These are phyloP conservation scores for Trichoderma citrinoviride DNA, from an alignment of 2,329 filamentous ascomycete genomes.

Conservation along the genomic window DNA sequence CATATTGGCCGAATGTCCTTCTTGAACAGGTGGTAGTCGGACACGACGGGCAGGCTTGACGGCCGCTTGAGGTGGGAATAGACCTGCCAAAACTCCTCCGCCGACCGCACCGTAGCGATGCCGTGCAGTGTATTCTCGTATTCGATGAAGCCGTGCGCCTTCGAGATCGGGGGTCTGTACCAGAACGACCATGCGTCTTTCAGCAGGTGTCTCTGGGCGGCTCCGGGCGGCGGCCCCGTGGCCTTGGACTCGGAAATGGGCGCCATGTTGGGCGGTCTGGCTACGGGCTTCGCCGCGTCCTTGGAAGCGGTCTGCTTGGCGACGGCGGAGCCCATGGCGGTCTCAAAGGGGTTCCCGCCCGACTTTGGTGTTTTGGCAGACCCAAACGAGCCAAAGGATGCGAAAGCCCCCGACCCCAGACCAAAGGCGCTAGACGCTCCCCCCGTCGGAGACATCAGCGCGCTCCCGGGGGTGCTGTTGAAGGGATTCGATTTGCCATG, in stretches of 20 bases:
- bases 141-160: conserved; percentile 81
- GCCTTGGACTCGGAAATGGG: conserved; percentile 45
- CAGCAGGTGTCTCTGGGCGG: conserved; percentile 54
- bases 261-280: conserved; percentile 40
- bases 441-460: conserved; percentile 43
- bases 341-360: conserved; percentile 75
- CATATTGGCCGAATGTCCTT: conserved; percentile 94
- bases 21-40: conserved; percentile 97
- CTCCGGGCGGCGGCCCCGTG: conserved; percentile 36
- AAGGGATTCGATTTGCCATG: conserved; percentile 78
- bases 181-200: conserved; percentile 93
- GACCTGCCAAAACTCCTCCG: conserved; percentile 87
- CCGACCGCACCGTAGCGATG: conserved; percentile 76
- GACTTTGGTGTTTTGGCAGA: conserved; percentile 85
- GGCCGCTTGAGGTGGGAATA: conserved; percentile 89
- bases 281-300: conserved; percentile 33
- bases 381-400: conserved; percentile 63
- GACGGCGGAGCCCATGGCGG: conserved; percentile 54
- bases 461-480: conserved; percentile 67
- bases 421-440: conserved; percentile 87
- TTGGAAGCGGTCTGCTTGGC: conserved; percentile 35
- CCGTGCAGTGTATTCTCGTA: conserved; percentile 96
- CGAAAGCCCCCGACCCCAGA: conserved; percentile 91
- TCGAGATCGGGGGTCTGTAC: conserved; percentile 94
- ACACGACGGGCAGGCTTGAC: conserved; percentile 82